Evolutionary conservation across 1,139 yeast genomes (phyloP).

Genomic region (Magnusiomyces clavatus): DNA sequence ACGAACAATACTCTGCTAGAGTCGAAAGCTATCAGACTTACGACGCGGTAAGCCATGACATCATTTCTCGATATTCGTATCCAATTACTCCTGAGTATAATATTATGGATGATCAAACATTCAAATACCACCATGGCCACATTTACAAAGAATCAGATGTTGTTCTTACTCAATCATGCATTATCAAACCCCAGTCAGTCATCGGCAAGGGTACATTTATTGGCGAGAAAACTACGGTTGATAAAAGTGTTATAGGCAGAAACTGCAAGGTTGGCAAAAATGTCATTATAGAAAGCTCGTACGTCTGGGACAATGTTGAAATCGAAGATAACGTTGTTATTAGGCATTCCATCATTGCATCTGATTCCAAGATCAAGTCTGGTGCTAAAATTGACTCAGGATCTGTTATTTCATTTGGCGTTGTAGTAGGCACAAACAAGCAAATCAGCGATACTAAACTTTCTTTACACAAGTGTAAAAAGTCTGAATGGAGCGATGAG

Average conservation of each 20-base stretch:
- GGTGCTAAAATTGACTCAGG: constrained; percentile 53
- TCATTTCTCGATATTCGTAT: constrained; percentile 84
- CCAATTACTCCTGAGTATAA: constrained; percentile 89
- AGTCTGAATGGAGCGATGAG: constrained; percentile 24
- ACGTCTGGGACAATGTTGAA: constrained; percentile 75
- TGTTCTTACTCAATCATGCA: constrained; percentile 86
- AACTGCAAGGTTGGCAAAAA: constrained; percentile 77
- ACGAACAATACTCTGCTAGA: constrained; percentile 81
- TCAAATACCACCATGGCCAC: constrained; percentile 73
- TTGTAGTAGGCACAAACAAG: constrained; percentile 45
- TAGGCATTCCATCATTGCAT: constrained; percentile 61
- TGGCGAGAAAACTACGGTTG: constrained; percentile 44
- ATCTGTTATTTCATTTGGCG: constrained; percentile 72
- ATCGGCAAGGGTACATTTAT: constrained; percentile 70
- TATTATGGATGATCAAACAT: constrained; percentile 60
- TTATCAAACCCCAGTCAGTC: constrained; percentile 64
- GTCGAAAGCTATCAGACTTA: constrained; percentile 92
- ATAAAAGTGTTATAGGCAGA: constrained; percentile 76
- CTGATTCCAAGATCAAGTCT: constrained; percentile 46
- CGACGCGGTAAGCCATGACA: constrained; percentile 85
- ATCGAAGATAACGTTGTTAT: constrained; percentile 60
- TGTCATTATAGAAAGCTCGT: constrained; percentile 62
- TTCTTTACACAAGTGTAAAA: constrained; percentile 28
- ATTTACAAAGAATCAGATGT: constrained; percentile 76
- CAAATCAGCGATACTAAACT: constrained; percentile 23